A percentile compares a stretch with the other conserved stretches of the same genome.
phyloP scores from a whole-genome alignment of 345 rosid species.

The Murraya koenigii region DNA sequence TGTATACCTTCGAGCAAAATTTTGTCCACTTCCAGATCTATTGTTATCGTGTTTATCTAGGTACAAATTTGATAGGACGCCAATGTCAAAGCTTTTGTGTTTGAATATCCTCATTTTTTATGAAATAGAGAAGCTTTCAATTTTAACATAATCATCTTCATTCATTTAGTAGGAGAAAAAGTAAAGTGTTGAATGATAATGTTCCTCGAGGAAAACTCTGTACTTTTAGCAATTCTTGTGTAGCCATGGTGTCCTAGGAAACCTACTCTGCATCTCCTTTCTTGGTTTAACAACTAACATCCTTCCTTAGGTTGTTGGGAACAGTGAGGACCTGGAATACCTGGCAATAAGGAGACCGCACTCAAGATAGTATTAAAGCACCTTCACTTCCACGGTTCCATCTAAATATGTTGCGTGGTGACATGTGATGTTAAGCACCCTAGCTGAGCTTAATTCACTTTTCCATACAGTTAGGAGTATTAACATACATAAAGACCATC shows the following conservation, averaged over 20 bases:
- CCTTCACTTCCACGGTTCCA: neutral
- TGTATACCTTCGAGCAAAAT: neutral
- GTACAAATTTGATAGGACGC: neutral
- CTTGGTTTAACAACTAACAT: neutral
- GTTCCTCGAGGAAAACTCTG: neutral
- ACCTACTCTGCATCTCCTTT: neutral
- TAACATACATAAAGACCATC: neutral
- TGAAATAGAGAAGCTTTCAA: neutral
- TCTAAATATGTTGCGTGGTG: neutral
- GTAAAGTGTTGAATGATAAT: neutral
- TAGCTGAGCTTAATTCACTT: neutral
- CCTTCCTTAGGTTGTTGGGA: neutral
- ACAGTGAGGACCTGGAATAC: neutral
- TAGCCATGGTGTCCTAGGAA: neutral
- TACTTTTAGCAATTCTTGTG: neutral
- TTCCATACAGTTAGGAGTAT: neutral
- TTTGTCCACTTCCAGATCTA: neutral
- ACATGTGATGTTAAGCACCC: neutral
- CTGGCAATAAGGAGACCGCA: neutral
- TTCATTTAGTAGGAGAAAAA: neutral
- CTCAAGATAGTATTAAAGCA: neutral
- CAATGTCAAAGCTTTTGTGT: neutral
- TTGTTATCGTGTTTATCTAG: neutral
- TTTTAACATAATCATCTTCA: neutral
- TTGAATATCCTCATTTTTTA: neutral